Evolutionary conservation across 192 early-diverging fungal species (phyloP).

Genomic region (Coemansia sp.): DNA sequence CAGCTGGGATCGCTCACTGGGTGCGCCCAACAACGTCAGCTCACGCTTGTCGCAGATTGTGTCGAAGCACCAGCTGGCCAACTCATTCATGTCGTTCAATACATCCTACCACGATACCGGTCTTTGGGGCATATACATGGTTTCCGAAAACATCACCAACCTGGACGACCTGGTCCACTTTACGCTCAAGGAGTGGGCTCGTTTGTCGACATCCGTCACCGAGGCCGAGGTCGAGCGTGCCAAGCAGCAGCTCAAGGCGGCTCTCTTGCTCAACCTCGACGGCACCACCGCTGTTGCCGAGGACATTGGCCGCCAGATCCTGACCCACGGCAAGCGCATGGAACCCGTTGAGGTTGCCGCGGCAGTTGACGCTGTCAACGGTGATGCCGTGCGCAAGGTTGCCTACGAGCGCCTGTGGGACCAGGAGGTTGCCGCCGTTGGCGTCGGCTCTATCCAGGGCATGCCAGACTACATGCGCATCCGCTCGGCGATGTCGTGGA

Average conservation of each 20-base stretch:
- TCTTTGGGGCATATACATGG: slow-evolving; percentile 93
- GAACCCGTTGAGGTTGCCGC: slow-evolving; percentile 87
- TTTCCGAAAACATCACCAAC: slow-evolving; percentile 75
- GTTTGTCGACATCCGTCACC: slow-evolving; percentile 81
- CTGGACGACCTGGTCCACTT: slow-evolving; percentile 88
- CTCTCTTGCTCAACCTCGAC: slow-evolving; percentile 85
- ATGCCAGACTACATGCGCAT: slow-evolving; percentile 89
- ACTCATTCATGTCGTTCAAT: slow-evolving; percentile 99
- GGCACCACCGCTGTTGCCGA: slow-evolving; percentile 94
- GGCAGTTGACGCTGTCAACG: slow-evolving; percentile 80
- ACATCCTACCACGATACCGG: slow-evolving; percentile 98
- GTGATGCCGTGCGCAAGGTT: slow-evolving; percentile 82
- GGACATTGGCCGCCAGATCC: slow-evolving; percentile 96
- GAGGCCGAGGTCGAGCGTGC: slow-evolving; percentile 93
- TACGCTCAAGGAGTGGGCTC: slow-evolving; percentile 90
- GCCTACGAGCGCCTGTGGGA: slow-evolving; percentile 89
- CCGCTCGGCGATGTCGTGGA: slow-evolving; percentile 82
- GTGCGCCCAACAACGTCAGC: slow-evolving; percentile 81
- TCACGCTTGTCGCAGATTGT: slow-evolving; percentile 85
- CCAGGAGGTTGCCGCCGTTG: slow-evolving; percentile 79
- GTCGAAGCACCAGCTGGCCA: slow-evolving; percentile 83
- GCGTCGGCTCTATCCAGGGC: slow-evolving; percentile 85
- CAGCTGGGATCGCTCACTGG: slow-evolving; percentile 94
- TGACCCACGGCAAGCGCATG: slow-evolving; percentile 89
- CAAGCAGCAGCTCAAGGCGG: slow-evolving; percentile 98